Conservation (phyloP, 495 filamentous ascomycete genomes). For the Lepraria neglecta region DNA sequence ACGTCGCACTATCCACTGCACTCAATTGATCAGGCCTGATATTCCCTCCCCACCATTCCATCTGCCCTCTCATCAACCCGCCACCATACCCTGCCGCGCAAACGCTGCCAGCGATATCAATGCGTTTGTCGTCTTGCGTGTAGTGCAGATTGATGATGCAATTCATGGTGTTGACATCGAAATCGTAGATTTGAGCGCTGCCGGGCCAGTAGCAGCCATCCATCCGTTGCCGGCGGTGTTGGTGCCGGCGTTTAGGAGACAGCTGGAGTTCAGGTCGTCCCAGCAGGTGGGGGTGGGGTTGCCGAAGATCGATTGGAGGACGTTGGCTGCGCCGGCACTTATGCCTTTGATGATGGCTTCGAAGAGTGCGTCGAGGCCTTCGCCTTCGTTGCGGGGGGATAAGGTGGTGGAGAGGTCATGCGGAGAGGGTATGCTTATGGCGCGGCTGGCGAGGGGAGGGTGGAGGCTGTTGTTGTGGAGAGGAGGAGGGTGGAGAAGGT, state of each 20-base stretch:
- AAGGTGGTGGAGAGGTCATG: too few relatives aligned
- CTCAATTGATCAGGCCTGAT: background rate
- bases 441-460: too few relatives aligned
- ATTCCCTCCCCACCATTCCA: background rate
- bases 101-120: slow-evolving; percentile 6
- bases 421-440: too few relatives aligned
- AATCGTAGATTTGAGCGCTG: slow-evolving; percentile 2
- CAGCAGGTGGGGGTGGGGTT: background rate
- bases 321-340: too few relatives aligned
- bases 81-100: slow-evolving; percentile 6
- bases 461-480: too few relatives aligned
- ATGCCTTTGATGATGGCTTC: too few relatives aligned
- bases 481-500: too few relatives aligned
- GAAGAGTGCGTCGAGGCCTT: too few relatives aligned
- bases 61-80: slow-evolving; percentile 5
- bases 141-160: slow-evolving; percentile 14
- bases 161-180: slow-evolving; percentile 9
- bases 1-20: background rate
- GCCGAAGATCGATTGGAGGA: too few relatives aligned
- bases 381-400: too few relatives aligned
- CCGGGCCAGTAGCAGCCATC: slow-evolving; percentile 8
- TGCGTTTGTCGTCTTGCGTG: background rate
- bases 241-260: background rate
- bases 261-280: background rate
- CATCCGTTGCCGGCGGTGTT: background rate